A percentile compares a stretch with the other conserved stretches of the same genome.
Evolutionary conservation across 352 stramenopile species (phyloP).

Genomic region (Thraustotheca clavata): DNA sequence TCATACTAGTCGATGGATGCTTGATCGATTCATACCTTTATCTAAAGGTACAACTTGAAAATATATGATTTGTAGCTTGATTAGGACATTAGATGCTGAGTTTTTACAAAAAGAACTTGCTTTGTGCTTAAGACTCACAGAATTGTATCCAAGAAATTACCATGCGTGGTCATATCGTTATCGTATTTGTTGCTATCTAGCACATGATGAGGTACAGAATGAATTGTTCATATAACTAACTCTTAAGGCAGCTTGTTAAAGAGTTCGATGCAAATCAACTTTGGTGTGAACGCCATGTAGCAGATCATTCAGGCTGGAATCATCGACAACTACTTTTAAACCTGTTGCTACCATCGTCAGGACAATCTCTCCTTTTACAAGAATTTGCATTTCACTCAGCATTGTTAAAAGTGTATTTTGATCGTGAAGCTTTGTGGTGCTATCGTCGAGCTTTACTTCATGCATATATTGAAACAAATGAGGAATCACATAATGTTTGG

Average conservation of each 20-base stretch:
- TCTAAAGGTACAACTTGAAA: neutral
- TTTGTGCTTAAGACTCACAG: slow-evolving; percentile 40
- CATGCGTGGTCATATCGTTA: slow-evolving; percentile 80
- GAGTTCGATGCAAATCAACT: slow-evolving; percentile 43
- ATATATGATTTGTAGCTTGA: too few relatives aligned
- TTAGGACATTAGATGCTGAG: neutral
- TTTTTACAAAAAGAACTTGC: slow-evolving; percentile 50
- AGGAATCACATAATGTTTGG: too few relatives aligned
- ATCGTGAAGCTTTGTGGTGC: slow-evolving; percentile 68
- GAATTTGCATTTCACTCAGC: slow-evolving; percentile 48
- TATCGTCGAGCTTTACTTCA: slow-evolving; percentile 63
- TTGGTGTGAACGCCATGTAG: slow-evolving; percentile 63
- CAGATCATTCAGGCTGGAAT: slow-evolving; percentile 74
- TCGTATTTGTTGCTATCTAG: slow-evolving; percentile 48
- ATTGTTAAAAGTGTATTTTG: slow-evolving; percentile 39
- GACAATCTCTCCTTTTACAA: slow-evolving; percentile 26
- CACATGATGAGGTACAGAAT: slow-evolving; percentile 7
- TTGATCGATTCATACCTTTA: slow-evolving; percentile 3
- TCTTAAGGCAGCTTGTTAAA: slow-evolving; percentile 16
- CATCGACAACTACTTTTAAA: slow-evolving; percentile 53
- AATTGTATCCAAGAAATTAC: slow-evolving; percentile 70
- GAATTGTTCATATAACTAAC: neutral
- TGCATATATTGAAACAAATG: neutral
- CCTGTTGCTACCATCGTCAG: neutral
- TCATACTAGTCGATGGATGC: slow-evolving; percentile 10